Conservation (phyloP, 1,284 basidiomycete species). For the Irpex sp. region DNA sequence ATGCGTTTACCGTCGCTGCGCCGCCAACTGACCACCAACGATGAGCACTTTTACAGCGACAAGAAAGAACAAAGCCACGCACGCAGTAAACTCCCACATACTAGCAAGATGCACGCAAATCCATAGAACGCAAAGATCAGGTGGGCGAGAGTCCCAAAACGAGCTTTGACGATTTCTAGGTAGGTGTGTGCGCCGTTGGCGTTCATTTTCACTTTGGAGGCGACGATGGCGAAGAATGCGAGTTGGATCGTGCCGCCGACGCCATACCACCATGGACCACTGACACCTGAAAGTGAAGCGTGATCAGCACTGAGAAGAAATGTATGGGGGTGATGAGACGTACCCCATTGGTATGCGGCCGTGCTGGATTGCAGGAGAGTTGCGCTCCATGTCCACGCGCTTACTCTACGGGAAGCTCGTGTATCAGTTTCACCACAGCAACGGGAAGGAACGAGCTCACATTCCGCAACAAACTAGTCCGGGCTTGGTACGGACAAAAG, state of each 20-base stretch:
- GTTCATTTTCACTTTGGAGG: slow-evolving; percentile 71
- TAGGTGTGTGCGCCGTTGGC: slow-evolving; percentile 59
- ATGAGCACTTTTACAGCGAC: not conserved
- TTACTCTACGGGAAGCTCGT: slow-evolving; percentile 40
- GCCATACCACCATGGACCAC: slow-evolving; percentile 51
- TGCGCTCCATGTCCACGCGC: slow-evolving; percentile 57
- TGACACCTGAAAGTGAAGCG: slow-evolving; percentile 27
- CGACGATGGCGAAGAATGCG: slow-evolving; percentile 70
- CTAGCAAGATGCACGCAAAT: slow-evolving; percentile 75
- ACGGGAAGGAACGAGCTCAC: slow-evolving; percentile 25
- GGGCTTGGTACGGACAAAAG: slow-evolving; percentile 33
- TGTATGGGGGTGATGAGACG: slow-evolving; percentile 2
- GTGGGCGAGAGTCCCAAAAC: slow-evolving; percentile 78
- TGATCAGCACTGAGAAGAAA: slow-evolving; percentile 2
- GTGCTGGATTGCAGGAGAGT: slow-evolving; percentile 58
- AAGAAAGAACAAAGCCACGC: slow-evolving; percentile 16
- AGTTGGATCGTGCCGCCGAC: slow-evolving; percentile 71
- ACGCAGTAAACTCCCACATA: slow-evolving; percentile 56
- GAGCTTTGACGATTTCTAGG: slow-evolving; percentile 55
- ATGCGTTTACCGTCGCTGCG: slow-evolving; percentile 71
- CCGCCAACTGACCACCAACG: slow-evolving; percentile 32
- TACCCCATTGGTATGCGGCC: slow-evolving; percentile 49
- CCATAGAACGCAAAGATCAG: slow-evolving; percentile 77
- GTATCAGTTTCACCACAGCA: not conserved
- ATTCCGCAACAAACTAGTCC: slow-evolving; percentile 65